These are phyloP conservation scores for Eucommia ulmoides DNA, from an alignment of 257 asterid genomes.

Conservation along the genomic window DNA sequence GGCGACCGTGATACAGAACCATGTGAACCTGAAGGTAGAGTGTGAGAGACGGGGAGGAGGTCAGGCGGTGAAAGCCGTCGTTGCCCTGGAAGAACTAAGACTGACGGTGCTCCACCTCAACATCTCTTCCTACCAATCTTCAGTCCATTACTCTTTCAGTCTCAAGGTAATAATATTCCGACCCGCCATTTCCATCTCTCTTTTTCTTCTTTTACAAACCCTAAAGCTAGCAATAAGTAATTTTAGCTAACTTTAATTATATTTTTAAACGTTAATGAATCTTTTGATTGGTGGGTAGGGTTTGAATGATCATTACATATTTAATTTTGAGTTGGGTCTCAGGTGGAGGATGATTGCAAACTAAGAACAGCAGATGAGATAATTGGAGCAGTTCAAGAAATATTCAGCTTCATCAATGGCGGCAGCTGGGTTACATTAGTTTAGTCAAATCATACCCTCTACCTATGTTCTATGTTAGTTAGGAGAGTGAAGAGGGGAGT, in stretches of 20 bases:
- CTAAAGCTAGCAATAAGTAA: no score
- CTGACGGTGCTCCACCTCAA: slow-evolving; percentile 9
- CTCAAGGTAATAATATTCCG: slow-evolving; percentile 12
- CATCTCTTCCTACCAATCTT: slow-evolving; percentile 3
- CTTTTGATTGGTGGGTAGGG: no score
- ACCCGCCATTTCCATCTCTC: no score
- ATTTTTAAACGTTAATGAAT: no score
- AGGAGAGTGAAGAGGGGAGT: no score
- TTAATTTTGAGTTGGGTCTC: no score
- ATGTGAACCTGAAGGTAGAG: slow-evolving; percentile 8
- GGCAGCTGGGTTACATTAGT: not conserved
- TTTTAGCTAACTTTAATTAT: no score
- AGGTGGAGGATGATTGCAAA: not conserved
- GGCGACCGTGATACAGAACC: slow-evolving; percentile 6
- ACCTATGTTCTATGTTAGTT: no score
- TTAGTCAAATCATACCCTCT: no score
- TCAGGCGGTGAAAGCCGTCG: slow-evolving; percentile 1
- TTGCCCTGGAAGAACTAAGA: slow-evolving; percentile 4
- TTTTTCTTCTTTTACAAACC: no score
- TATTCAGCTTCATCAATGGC: not conserved
- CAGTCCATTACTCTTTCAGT: slow-evolving; percentile 8
- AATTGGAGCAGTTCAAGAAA: not conserved
- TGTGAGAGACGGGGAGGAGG: not conserved
- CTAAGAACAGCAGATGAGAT: not conserved
- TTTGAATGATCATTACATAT: no score